Evolutionary conservation across 176 grass and related monocot genomes (phyloP).

Genomic region (Tillandsia fasciculata): DNA sequence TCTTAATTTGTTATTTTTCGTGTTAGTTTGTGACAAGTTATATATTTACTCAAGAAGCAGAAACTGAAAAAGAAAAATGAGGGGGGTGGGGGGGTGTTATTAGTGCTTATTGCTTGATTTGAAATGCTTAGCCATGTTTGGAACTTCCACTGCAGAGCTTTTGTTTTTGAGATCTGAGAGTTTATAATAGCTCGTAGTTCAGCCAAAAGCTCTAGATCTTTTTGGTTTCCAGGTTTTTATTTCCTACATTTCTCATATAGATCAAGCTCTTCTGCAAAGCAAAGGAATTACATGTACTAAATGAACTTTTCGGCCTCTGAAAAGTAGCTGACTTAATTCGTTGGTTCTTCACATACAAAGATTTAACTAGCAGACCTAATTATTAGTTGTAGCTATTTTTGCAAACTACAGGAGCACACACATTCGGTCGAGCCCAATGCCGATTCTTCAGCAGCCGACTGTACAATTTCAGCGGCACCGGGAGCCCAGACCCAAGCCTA

Average conservation of each 20-base stretch:
- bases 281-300: too few species aligned
- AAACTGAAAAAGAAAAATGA: too few species aligned
- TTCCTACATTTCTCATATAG: not conserved
- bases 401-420: not conserved
- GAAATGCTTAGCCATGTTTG: too few species aligned
- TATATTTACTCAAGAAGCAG: too few species aligned
- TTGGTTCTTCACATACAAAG: not conserved
- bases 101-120: too few species aligned
- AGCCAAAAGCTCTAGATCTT: not conserved
- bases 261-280: not conserved
- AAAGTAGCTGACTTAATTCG: too few species aligned
- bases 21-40: too few species aligned
- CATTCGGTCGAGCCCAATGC: not conserved
- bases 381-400: not conserved
- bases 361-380: not conserved
- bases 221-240: slow-evolving; percentile 16
- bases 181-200: not conserved
- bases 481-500: not conserved
- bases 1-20: too few species aligned
- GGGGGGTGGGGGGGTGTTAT: too few species aligned
- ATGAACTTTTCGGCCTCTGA: too few species aligned
- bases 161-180: too few species aligned
- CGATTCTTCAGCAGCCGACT: slow-evolving; percentile 5
- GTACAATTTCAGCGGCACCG: slow-evolving; percentile 2
- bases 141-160: too few species aligned